Base-by-base conservation (phyloP, 1,284 basidiomycete genomes). In the Trametes pubescens region DNA sequence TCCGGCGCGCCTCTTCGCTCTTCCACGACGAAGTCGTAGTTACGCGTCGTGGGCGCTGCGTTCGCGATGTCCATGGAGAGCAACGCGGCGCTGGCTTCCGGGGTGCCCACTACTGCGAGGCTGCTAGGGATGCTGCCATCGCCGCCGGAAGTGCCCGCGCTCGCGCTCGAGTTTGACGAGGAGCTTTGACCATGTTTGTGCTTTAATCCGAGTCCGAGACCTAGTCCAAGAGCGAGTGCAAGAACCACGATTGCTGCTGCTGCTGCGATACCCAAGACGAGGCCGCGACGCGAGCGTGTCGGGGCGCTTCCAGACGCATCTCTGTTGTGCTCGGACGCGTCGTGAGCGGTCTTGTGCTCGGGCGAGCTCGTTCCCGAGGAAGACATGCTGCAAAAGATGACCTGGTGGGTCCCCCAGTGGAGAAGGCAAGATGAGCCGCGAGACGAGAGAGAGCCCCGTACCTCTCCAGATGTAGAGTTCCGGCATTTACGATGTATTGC, bases 171-270 rank as follows among this genome's bases (percentile, higher is more conserved):
- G 62, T 35, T 65, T 62, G 57, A 73, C 69, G 53, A 43, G 5
- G 57, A 40, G n/a, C 55, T 46, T n/a, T 53, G 16, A 13, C 56
- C 54, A 10, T 49, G 38, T 4, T 73, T 71, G 56, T 76, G 73
- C 48, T 73, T 74, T 1, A 82, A 59, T 0, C 79, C 78, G 13
- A 82, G 69, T 7, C 80, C 80, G 18, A 82, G 77, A 6, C 79
- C 81, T 1, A 83, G 74, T 0, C 77, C 78, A 9, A 81, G 73
- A 0, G 67, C 76, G 18, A 81, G 70, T 16, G 69, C 77, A 7
- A 80, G 72, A 7, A 75, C 65, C 34, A 76, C 63, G 46, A 75
- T 16, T 18, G 71, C 22, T 3, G 66, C 69, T 3, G 66, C 69
- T 9, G 63, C 44, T 13, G 56, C 60, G 32, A 66, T 32, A 5